Evolutionary conservation across 768 basidiomycete species (phyloP), one percentile per base, ranked within the genome.

Genomic region (Tephrocybe sp.): DNA sequence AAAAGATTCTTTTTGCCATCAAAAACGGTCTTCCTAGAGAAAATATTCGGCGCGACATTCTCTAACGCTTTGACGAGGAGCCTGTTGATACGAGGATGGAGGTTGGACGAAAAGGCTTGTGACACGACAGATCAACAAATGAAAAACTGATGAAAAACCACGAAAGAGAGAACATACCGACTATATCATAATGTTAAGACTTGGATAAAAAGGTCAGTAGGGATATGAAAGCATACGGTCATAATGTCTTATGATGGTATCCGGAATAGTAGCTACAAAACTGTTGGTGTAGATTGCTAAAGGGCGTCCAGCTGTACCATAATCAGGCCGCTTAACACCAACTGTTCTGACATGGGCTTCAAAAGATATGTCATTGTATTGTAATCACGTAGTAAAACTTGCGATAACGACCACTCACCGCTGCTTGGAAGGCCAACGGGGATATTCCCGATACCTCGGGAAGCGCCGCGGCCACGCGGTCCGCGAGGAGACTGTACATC

Each of bases 11-110:
- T 91, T 24, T 85, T 74, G 0, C 89, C 88, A 52, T 91, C 90
- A 49, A 89, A 91, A 1, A 79, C 88, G 10, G 77, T 83, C 7
- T 72, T 77, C 2, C 84, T 86, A 1, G 78, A 86, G 61, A 92
- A 92, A 16, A 88, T 70, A 11, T 76, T 62, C 0, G 80, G 79
- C 0, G 81, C 79, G 5, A 76, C 71, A 2, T 68, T 69, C 61
- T 92, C 90, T 6, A 92, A 64, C 13, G 70, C 71, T 13, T 76
- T 72, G 39, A 92, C 80, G 4, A 92, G 66, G 3, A 83, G 77
- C 68, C 89, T 73, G 49, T 88, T 90, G 8, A 88, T 63, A 7
- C 78, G 69, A 66, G 0, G 73, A 74, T 15, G 49, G 15, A 23
- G 54, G 43, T 34, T 23, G 18, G 33, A 60, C 52, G 19, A 52